A percentile compares a stretch with the other conserved stretches of the same genome.
Evolutionary conservation across 805 yeast species (phyloP).

Genomic region (Teunomyces tritomae): DNA sequence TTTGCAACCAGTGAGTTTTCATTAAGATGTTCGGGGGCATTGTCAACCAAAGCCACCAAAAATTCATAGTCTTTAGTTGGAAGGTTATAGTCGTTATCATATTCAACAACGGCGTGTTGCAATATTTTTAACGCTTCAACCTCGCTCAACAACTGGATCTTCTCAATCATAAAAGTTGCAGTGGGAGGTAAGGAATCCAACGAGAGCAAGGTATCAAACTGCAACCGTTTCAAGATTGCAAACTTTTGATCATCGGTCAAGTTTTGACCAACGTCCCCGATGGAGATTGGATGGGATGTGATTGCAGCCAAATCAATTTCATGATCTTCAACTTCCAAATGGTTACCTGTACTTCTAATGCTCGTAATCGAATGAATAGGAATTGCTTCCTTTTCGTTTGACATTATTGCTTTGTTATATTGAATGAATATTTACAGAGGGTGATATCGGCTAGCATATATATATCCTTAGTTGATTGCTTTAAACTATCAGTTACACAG

Average conservation of each 20-base stretch:
- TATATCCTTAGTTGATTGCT: too few species aligned
- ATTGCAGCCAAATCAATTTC: conserved; percentile 11
- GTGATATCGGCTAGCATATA: too few species aligned
- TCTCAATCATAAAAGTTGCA: conserved; percentile 42
- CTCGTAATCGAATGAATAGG: neutral
- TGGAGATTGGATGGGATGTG: conserved; percentile 20
- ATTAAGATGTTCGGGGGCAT: neutral
- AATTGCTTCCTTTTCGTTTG: neutral
- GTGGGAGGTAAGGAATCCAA: conserved; percentile 27
- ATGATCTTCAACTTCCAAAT: conserved; percentile 9
- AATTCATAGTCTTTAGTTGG: conserved; percentile 26
- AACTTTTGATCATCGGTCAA: conserved; percentile 25
- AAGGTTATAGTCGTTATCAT: conserved; percentile 34
- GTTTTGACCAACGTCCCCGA: conserved; percentile 23
- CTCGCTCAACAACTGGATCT: conserved; percentile 30
- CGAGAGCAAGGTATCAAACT: conserved; percentile 23
- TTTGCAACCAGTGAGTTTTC: too few species aligned
- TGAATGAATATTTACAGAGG: too few species aligned
- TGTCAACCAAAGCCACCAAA: conserved; percentile 17
- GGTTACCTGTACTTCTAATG: conserved; percentile 1
- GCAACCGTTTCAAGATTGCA: conserved; percentile 23
- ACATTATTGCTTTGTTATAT: neutral
- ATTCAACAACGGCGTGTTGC: conserved; percentile 36
- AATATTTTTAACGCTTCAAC: conserved; percentile 43
- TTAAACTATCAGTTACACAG: too few species aligned